A percentile compares a stretch with the other conserved stretches of the same genome.
Conservation (phyloP, 176 grass and related monocot species). For the Oryza glumipatula region DNA sequence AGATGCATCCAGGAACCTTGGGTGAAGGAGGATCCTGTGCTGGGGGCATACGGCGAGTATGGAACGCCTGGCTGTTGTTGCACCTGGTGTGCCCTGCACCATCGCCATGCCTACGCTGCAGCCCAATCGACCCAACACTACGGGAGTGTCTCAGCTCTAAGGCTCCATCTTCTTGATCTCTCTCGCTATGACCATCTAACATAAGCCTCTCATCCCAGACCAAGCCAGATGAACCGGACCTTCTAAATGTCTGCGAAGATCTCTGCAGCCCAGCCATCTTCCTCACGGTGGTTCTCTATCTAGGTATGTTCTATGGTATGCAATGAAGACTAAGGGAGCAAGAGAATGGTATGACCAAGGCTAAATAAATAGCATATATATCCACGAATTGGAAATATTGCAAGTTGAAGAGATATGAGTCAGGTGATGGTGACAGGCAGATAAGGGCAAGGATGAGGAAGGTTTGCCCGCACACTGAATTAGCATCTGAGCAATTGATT, state of each 20-base stretch:
- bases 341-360: not conserved
- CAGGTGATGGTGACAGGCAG: conserved; percentile 26
- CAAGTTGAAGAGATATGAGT: not conserved
- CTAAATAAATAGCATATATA: conserved; percentile 32
- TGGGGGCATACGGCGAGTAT: conserved; percentile 30
- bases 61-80: conserved; percentile 23
- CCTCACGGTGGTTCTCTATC: conserved; percentile 18
- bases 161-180: conserved; percentile 29
- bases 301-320: not conserved
- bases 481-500: conserved; percentile 17
- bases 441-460: no score
- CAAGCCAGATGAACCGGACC: conserved; percentile 73
- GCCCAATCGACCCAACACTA: conserved; percentile 35
- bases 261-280: conserved; percentile 61
- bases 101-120: conserved; percentile 18
- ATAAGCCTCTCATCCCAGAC: conserved; percentile 60
- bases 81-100: not conserved
- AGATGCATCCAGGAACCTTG: conserved; percentile 56
- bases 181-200: not conserved
- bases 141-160: conserved; percentile 52
- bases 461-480: conserved; percentile 8
- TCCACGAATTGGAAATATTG: not conserved
- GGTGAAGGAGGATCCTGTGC: conserved; percentile 48
- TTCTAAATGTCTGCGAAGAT: conserved; percentile 64
- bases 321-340: not conserved